Conservation (phyloP, 768 basidiomycete species). For the Sistotremastrum suecicum region DNA sequence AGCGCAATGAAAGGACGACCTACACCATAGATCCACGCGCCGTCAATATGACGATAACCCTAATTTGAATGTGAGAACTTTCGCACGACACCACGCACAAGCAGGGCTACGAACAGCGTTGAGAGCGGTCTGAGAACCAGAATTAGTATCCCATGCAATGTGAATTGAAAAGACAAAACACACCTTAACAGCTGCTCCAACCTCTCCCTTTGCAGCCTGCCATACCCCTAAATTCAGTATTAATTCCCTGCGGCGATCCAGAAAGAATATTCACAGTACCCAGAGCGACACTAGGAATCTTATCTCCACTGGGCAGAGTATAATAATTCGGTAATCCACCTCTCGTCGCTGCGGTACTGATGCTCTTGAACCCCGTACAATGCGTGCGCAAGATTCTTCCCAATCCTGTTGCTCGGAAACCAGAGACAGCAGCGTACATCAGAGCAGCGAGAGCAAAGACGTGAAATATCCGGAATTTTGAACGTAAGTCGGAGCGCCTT, state of each 20-base stretch:
- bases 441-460: slow-evolving; percentile 10
- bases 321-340: slow-evolving; percentile 29
- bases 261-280: slow-evolving; percentile 21
- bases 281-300: slow-evolving; percentile 53
- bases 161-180: background rate
- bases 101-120: slow-evolving; percentile 19
- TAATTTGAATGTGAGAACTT: no score
- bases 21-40: slow-evolving; percentile 56
- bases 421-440: slow-evolving; percentile 13
- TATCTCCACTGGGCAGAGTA: slow-evolving; percentile 49
- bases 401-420: background rate
- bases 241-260: background rate
- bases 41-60: slow-evolving; percentile 59
- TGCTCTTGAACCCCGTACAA: no score
- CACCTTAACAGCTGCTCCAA: slow-evolving; percentile 55
- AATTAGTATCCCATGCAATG: background rate
- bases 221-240: slow-evolving; percentile 35
- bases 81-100: no score
- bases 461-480: slow-evolving; percentile 6
- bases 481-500: no score
- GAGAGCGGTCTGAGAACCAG: slow-evolving; percentile 32
- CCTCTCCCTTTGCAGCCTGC: slow-evolving; percentile 42
- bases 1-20: slow-evolving; percentile 5
- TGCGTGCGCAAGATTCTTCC: no score
- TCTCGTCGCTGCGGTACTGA: no score